Conservation (phyloP, 768 basidiomycete species). For the Boletus vinaceobasis region DNA sequence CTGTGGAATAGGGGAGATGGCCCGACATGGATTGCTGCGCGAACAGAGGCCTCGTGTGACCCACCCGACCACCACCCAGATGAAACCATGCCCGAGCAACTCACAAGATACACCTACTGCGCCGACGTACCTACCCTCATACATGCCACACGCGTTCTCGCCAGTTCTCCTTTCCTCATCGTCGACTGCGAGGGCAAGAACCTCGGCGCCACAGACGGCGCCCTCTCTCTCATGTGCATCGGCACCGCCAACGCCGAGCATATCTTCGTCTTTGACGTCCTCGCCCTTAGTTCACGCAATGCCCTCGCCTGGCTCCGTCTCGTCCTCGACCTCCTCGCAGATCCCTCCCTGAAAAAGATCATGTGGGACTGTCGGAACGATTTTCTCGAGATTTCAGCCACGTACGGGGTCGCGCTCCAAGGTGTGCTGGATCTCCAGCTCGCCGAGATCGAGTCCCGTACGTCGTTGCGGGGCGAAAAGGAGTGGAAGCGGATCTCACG, state of each 20-base stretch:
- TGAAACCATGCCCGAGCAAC: conserved; percentile 16
- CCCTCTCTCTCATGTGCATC: conserved; percentile 36
- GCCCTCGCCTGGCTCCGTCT: conserved; percentile 19
- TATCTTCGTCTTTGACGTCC: conserved; percentile 37
- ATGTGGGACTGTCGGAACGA: conserved; percentile 45
- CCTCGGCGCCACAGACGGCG: conserved; percentile 31
- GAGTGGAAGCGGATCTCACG: conserved; percentile 28
- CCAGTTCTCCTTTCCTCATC: conserved; percentile 26
- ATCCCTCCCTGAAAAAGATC: conserved; percentile 33
- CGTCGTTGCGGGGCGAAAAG: conserved; percentile 21
- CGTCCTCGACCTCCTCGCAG: conserved; percentile 29
- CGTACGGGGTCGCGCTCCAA: conserved; percentile 28
- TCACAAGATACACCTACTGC: conserved; percentile 22
- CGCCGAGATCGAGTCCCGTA: conserved; percentile 35
- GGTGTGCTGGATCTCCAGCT: conserved; percentile 41
- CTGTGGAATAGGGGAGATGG: background rate
- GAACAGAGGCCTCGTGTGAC: conserved; percentile 9
- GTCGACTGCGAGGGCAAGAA: conserved; percentile 41
- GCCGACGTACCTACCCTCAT: conserved; percentile 8
- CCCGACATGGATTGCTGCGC: background rate
- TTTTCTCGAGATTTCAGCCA: conserved; percentile 33
- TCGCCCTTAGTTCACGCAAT: conserved; percentile 22
- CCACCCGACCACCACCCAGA: background rate
- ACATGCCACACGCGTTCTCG: conserved; percentile 20
- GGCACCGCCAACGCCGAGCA: conserved; percentile 29